Base-by-base conservation (phyloP, 108 stramenopile species). In the Epithemia pelagica region DNA sequence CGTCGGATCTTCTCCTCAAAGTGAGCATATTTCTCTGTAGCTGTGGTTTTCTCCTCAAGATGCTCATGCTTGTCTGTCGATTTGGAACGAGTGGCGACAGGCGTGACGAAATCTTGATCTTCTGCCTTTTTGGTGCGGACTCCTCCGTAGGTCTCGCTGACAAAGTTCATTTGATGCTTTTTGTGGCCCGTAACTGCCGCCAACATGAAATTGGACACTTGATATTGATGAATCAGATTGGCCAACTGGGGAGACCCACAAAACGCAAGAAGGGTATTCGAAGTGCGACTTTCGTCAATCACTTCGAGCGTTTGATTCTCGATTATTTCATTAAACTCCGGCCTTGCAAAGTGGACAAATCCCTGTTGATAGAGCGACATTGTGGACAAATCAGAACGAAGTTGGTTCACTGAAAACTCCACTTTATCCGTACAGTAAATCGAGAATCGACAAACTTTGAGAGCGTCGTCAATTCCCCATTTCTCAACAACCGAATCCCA, bases 111-210 rank as follows among this genome's bases (percentile, higher is more conserved):
- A 46, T 46, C 15, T 46, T 46, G 37, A 5, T 46, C 15, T 15
- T 46, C 15, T 5, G 31, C 71, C 46, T 28, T 59, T 65, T 51
- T 59, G 64, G 20, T 57, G 64, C 19, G 65, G 57, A 65, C 56
- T 58, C 74, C 72, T 31, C 75, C 78, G 26, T 79, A 76, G 62
- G 71, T 75, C 52, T 79, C 78, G 19, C 61, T 62, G 20, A 75
- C 67, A 59, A 69, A 76, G 27, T 79, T 71, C 71, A 79, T 72
- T 25, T 58, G 66, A 52, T 79, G 78, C 15, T 62, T 60, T 22
- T 65, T 59, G 52, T 75, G 59, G 5, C 78, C 78, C 5, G 75
- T 79, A 22, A 75, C 72, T 22, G 67, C 74, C 32, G 71, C 53
- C 28, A 69, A 31, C 52, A 77, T 72, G 54, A 69, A 71, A 24